Conservation (phyloP, 371 early-diverging fungal genomes). For the Mucor racemosus region DNA sequence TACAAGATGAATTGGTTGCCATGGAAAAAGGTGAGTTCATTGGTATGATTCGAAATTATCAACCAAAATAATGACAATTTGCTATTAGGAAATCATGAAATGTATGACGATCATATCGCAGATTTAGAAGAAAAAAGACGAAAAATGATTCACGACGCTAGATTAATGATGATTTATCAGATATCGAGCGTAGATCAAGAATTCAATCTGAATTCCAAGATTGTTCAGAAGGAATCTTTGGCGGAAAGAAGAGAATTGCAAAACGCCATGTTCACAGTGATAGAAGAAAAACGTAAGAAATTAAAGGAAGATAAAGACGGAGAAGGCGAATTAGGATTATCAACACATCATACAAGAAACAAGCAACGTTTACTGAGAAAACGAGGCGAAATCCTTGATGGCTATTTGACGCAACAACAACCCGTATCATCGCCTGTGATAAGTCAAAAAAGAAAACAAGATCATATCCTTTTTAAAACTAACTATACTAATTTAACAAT, state of each 20-base stretch:
- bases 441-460: conserved; percentile 17
- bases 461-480: conserved; percentile 29
- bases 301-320: conserved; percentile 29
- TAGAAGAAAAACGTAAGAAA: conserved; percentile 28
- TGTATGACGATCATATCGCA: conserved; percentile 1
- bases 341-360: conserved; percentile 21
- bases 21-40: conserved; percentile 13
- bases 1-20: conserved; percentile 18
- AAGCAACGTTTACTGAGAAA: conserved; percentile 14
- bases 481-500: not conserved
- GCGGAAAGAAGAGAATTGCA: conserved; percentile 23
- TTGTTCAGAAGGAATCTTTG: conserved; percentile 18
- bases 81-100: conserved; percentile 10
- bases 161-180: conserved; percentile 30
- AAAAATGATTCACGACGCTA: conserved; percentile 21
- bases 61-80: not conserved
- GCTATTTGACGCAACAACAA: not conserved
- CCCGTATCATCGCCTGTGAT: not conserved
- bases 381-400: conserved; percentile 8
- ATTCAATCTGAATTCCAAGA: conserved; percentile 1
- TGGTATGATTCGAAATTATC: not conserved
- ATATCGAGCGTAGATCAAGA: conserved; percentile 18
- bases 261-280: conserved; percentile 21
- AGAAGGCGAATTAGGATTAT: conserved; percentile 8
- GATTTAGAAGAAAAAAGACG: conserved; percentile 20